Conservation (phyloP, 1,284 basidiomycete genomes). For the Sanghuangporus baumii region DNA sequence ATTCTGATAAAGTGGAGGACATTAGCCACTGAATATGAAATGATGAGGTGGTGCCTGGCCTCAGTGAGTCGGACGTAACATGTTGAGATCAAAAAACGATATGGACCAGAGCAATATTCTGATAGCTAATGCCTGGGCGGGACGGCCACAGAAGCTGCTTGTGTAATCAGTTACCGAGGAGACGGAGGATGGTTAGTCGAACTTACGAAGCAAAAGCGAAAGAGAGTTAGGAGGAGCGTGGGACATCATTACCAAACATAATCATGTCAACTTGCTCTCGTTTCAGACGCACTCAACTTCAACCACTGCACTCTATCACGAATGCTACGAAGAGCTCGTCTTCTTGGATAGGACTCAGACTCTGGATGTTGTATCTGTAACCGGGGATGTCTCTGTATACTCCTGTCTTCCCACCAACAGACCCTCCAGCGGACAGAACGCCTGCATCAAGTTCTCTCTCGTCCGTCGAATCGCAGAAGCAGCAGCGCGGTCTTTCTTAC, state of each 20-base stretch:
- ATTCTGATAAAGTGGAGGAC: not conserved
- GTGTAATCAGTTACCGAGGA: no score
- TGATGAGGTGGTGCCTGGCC: conserved; percentile 2
- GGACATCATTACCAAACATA: not conserved
- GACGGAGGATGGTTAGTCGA: no score
- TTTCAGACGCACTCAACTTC: not conserved
- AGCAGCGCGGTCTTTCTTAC: conserved; percentile 10
- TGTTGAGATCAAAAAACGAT: not conserved
- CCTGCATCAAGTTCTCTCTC: conserved; percentile 3
- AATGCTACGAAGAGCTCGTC: not conserved
- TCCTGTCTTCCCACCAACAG: conserved; percentile 19
- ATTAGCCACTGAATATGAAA: not conserved
- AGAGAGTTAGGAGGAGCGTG: not conserved
- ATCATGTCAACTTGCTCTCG: not conserved
- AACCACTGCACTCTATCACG: not conserved
- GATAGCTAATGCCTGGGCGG: not conserved
- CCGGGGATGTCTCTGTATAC: conserved; percentile 18
- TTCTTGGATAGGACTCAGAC: not conserved
- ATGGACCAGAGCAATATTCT: not conserved
- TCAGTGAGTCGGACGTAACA: not conserved
- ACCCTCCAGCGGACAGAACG: conserved; percentile 1
- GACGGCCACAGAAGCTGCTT: no score
- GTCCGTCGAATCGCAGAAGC: not conserved
- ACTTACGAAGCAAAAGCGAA: no score
- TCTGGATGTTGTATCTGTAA: not conserved